Conservation (phyloP, 2,329 filamentous ascomycete species). For the Colletotrichum melonis region DNA sequence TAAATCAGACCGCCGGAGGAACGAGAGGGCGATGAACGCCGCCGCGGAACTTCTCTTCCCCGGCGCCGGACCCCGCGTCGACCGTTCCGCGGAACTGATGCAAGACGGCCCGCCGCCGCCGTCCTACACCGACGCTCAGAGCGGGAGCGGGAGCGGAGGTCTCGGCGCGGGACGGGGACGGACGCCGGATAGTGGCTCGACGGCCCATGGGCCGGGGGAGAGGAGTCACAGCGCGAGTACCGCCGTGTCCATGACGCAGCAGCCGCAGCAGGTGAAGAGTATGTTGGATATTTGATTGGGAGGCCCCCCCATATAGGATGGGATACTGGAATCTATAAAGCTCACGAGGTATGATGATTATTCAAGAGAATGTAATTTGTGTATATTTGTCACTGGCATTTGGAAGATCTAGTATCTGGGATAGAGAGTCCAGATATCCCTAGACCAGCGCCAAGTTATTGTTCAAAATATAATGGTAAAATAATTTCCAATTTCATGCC, state of each 20-base stretch:
- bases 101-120: slow-evolving; percentile 56
- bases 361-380: background rate
- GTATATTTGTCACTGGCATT: background rate
- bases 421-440: background rate
- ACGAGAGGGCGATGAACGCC: slow-evolving; percentile 55
- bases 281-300: slow-evolving; percentile 65
- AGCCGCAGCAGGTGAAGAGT: slow-evolving; percentile 66
- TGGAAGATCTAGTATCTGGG: background rate
- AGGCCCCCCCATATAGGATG: no score
- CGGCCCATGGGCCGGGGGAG: slow-evolving; percentile 41
- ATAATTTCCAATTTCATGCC: background rate
- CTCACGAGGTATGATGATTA: slow-evolving; percentile 24
- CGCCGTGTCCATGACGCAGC: slow-evolving; percentile 56
- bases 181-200: background rate
- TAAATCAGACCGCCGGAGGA: slow-evolving; percentile 56
- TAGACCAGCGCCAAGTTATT: background rate
- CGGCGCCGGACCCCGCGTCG: slow-evolving; percentile 45
- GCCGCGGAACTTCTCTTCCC: slow-evolving; percentile 64
- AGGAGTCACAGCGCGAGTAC: slow-evolving; percentile 60
- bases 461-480: slow-evolving; percentile 13
- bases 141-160: no score
- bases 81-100: slow-evolving; percentile 52
- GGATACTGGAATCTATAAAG: background rate
- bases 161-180: slow-evolving; percentile 4
- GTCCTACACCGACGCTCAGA: slow-evolving; percentile 46